phyloP scores from a whole-genome alignment of 352 stramenopile species.

The Phytophthora ramorum region DNA sequence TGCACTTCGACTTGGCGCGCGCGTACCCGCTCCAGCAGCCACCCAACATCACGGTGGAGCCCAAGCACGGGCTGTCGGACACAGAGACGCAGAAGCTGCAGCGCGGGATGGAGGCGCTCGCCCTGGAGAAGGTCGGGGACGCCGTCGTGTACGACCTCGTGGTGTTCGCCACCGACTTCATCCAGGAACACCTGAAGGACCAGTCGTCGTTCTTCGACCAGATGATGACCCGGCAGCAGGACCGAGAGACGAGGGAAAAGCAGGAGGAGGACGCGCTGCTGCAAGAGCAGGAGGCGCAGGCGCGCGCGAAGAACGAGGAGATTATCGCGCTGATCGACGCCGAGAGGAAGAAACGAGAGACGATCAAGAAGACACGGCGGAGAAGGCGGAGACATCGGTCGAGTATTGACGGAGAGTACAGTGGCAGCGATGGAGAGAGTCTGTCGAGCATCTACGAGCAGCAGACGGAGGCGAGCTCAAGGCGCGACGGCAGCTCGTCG shows the following conservation, averaged over 20 bases:
- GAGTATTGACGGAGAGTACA: conserved; percentile 61
- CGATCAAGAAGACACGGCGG: conserved; percentile 62
- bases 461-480: conserved; percentile 35
- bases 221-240: conserved; percentile 86
- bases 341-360: conserved; percentile 71
- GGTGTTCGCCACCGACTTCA: conserved; percentile 81
- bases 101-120: conserved; percentile 60
- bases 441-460: conserved; percentile 48
- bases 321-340: conserved; percentile 84
- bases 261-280: conserved; percentile 58
- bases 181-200: conserved; percentile 84
- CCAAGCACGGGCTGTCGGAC: conserved; percentile 74
- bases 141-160: conserved; percentile 87
- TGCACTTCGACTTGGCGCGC: conserved; percentile 79
- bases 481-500: conserved; percentile 28
- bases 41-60: conserved; percentile 75
- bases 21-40: conserved; percentile 71
- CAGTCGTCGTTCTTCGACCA: conserved; percentile 90
- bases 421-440: conserved; percentile 42
- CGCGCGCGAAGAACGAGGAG: conserved; percentile 71
- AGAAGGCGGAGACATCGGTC: conserved; percentile 57
- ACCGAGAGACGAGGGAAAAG: conserved; percentile 67
- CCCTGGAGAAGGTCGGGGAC: conserved; percentile 74
- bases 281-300: conserved; percentile 68
- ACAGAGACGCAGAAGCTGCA: conserved; percentile 66